Evolutionary conservation across 2,329 filamentous ascomycete genomes (phyloP), one percentile per base, ranked within the genome.

Genomic region (Diaporthe citriasiana): DNA sequence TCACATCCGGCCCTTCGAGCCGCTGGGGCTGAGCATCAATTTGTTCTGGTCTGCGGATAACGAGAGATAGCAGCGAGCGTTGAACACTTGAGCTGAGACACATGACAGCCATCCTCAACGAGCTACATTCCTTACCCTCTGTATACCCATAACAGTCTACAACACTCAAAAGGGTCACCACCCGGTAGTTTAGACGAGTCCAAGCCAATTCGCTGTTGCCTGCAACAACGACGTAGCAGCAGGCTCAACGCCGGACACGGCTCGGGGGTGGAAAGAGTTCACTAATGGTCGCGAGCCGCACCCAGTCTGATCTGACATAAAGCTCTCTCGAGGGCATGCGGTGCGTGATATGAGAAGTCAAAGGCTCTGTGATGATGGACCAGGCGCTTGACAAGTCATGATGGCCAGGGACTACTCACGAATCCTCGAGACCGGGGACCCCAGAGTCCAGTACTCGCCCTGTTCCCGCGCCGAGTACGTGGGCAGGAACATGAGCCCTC

Each of bases 391-490:
- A 45, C 15, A 63, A 30, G 38, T 3, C n/a, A 3, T 15, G 4
- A 30, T 45, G n/a, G 25, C 25, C 17, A 30, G 7, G 6, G 7
- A 27, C 35, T 40, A 3, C 57, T 6, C n/a, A 60, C 8, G 1
- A 45, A 45, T 3, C 25, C 38, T 30, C 25, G 8, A 27, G n/a
- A 30, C 27, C 8, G 1, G 38, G 38, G 15, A n/a, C 17, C 12
- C 6, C 5, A 1, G 15, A 42, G 3, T 10, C 4, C 7, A 3
- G 42, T 6, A 40, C 7, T n/a, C 4, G 3, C 15, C 4, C n/a
- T 42, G 38, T 22, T n/a, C 13, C n/a, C n/a, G n/a, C n/a, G n/a
- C n/a, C n/a, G n/a, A n/a, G n/a, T n/a, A n/a, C n/a, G n/a, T n/a
- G n/a, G n/a, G n/a, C n/a, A n/a, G n/a, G n/a, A n/a, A n/a, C n/a